Conservation (phyloP, 2,329 filamentous ascomycete genomes). For the Rasamsonia emersonii region DNA sequence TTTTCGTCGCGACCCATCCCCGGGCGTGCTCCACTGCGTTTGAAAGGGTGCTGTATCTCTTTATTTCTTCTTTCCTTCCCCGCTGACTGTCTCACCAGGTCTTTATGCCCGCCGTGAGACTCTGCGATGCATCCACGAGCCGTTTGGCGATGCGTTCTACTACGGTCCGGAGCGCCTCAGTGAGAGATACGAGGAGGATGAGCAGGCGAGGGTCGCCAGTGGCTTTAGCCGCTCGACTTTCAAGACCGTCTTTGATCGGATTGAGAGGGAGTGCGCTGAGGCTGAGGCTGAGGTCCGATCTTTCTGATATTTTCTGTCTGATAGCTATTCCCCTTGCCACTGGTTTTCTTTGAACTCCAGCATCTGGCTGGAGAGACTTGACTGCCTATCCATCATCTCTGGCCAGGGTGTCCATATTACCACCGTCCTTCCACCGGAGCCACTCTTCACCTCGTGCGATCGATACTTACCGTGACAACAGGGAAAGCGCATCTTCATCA, state of each 20-base stretch:
- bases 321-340: slow-evolving; percentile 11
- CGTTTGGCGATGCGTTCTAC: slow-evolving; percentile 95
- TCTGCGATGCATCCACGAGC: slow-evolving; percentile 82
- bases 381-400: too few species aligned
- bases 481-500: slow-evolving; percentile 93
- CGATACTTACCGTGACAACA: slow-evolving; percentile 42
- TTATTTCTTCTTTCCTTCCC: slow-evolving; percentile 6
- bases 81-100: slow-evolving; percentile 49
- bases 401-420: too few species aligned
- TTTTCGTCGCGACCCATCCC: slow-evolving; percentile 91
- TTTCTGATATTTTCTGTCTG: slow-evolving; percentile 41
- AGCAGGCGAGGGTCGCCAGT: slow-evolving; percentile 35
- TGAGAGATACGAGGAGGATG: slow-evolving; percentile 66
- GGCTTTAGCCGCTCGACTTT: slow-evolving; percentile 39
- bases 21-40: slow-evolving; percentile 95
- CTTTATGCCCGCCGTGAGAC: slow-evolving; percentile 84
- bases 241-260: slow-evolving; percentile 62
- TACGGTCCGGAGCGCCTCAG: slow-evolving; percentile 85
- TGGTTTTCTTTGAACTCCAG: too few species aligned
- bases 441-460: too few species aligned
- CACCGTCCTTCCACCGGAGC: too few species aligned
- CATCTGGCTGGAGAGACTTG: too few species aligned
- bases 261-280: slow-evolving; percentile 65
- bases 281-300: too few species aligned
- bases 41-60: slow-evolving; percentile 61